Conservation (phyloP, 257 asterid genomes). For the Agastache rugosa region DNA sequence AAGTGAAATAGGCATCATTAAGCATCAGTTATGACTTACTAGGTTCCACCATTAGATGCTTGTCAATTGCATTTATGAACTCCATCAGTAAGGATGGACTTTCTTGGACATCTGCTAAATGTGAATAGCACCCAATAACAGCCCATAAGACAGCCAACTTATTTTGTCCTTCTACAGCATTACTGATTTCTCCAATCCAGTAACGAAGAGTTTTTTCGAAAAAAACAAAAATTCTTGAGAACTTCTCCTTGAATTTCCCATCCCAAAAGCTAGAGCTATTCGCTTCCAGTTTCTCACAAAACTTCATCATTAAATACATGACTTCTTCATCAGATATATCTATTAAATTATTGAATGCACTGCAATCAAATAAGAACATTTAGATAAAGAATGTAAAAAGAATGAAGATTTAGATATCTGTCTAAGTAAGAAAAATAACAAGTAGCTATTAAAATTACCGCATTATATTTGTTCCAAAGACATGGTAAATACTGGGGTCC, state of each 20-base stretch:
- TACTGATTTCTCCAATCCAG: slow-evolving; percentile 58
- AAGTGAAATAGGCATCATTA: background rate
- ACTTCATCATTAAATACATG: slow-evolving; percentile 59
- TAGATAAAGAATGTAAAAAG: slow-evolving; percentile 19
- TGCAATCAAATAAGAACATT: slow-evolving; percentile 52
- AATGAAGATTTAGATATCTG: slow-evolving; percentile 7
- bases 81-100: slow-evolving; percentile 59
- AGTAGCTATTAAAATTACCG: slow-evolving; percentile 51
- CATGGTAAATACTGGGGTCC: slow-evolving; percentile 51
- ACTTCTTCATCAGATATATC: slow-evolving; percentile 64
- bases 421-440: slow-evolving; percentile 18
- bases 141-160: slow-evolving; percentile 82
- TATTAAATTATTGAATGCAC: slow-evolving; percentile 71
- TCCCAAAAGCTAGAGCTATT: slow-evolving; percentile 48
- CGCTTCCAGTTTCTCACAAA: slow-evolving; percentile 68
- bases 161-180: slow-evolving; percentile 48
- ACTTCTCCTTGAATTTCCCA: slow-evolving; percentile 48
- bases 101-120: slow-evolving; percentile 49
- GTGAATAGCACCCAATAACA: slow-evolving; percentile 69
- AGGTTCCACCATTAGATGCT: slow-evolving; percentile 57
- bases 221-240: slow-evolving; percentile 50
- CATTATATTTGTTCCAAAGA: slow-evolving; percentile 60
- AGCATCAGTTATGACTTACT: slow-evolving; percentile 55
- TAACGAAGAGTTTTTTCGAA: slow-evolving; percentile 48
- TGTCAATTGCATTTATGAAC: slow-evolving; percentile 70